A percentile compares a stretch with the other conserved stretches of the same genome.
phyloP scores from a whole-genome alignment of 768 basidiomycete species.

The Myochromella boudieri region DNA sequence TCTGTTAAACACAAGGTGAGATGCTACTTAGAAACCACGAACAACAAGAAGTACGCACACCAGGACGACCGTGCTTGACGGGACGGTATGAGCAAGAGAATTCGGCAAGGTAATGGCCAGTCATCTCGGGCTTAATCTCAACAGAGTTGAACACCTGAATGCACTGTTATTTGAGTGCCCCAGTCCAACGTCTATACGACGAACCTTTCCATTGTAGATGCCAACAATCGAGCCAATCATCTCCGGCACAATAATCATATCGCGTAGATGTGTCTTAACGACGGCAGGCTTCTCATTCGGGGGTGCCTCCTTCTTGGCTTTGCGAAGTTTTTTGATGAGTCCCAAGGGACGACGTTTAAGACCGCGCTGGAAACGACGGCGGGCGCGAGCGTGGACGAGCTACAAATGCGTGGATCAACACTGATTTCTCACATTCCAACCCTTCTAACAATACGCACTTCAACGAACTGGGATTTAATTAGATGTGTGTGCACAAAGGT shows the following conservation, averaged over 20 bases:
- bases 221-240: slow-evolving; percentile 99
- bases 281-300: slow-evolving; percentile 98
- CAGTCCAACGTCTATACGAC: slow-evolving; percentile 10
- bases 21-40: neutral
- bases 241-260: slow-evolving; percentile 99
- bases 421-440: neutral
- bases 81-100: slow-evolving; percentile 97
- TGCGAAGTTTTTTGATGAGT: slow-evolving; percentile 98
- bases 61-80: slow-evolving; percentile 99
- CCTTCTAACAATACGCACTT: slow-evolving; percentile 48
- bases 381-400: slow-evolving; percentile 98
- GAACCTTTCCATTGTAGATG: slow-evolving; percentile 96
- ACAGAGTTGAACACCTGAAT: slow-evolving; percentile 87
- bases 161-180: slow-evolving; percentile 4
- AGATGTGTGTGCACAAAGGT: neutral
- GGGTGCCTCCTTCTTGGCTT: slow-evolving; percentile 99
- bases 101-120: slow-evolving; percentile 98
- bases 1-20: slow-evolving; percentile 36
- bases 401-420: slow-evolving; percentile 25
- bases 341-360: slow-evolving; percentile 98
- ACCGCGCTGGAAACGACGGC: slow-evolving; percentile 97
- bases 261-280: slow-evolving; percentile 98
- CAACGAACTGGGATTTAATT: slow-evolving; percentile 58
- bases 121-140: slow-evolving; percentile 99
- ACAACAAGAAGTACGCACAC: slow-evolving; percentile 58